A percentile compares a stretch with the other conserved stretches of the same genome.
These are phyloP conservation scores for Cladosporium sp. DNA, from an alignment of 2,329 filamentous ascomycete species.

Conservation along the genomic window DNA sequence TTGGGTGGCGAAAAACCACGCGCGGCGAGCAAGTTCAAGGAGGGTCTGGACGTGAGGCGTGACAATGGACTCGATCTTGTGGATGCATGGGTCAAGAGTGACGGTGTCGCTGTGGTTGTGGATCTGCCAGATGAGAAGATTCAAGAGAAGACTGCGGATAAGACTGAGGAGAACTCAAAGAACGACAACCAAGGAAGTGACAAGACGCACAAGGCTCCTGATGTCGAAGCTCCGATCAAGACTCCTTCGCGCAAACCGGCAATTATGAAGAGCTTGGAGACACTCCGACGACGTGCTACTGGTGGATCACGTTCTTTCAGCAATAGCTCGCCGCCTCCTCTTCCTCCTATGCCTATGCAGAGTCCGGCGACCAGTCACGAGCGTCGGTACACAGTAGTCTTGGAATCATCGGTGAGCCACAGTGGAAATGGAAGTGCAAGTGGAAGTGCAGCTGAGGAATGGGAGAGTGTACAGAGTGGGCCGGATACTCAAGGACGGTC, in stretches of 20 bases:
- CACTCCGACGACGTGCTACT: not conserved
- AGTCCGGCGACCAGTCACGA: not conserved
- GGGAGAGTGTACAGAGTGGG: conserved; percentile 11
- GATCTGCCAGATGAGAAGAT: not conserved
- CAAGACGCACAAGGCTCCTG: not conserved
- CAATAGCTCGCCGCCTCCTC: not conserved
- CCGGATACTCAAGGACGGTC: not conserved
- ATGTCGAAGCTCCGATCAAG: not conserved
- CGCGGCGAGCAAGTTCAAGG: not conserved
- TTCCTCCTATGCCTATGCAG: not conserved
- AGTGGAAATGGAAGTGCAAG: not conserved
- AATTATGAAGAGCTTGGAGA: not conserved
- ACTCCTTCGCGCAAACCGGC: not conserved
- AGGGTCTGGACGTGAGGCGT: not conserved
- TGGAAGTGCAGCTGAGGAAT: conserved; percentile 6
- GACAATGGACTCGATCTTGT: too few species aligned
- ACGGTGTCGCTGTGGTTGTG: not conserved
- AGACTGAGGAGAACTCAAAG: not conserved
- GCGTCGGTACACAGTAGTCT: not conserved
- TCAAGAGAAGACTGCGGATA: not conserved
- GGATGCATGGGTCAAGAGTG: not conserved
- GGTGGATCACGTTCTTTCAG: not conserved
- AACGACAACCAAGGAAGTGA: not conserved
- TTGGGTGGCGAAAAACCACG: not conserved
- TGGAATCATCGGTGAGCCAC: not conserved